phyloP scores from a whole-genome alignment of 768 basidiomycete species.

The Amanita jacksonii region DNA sequence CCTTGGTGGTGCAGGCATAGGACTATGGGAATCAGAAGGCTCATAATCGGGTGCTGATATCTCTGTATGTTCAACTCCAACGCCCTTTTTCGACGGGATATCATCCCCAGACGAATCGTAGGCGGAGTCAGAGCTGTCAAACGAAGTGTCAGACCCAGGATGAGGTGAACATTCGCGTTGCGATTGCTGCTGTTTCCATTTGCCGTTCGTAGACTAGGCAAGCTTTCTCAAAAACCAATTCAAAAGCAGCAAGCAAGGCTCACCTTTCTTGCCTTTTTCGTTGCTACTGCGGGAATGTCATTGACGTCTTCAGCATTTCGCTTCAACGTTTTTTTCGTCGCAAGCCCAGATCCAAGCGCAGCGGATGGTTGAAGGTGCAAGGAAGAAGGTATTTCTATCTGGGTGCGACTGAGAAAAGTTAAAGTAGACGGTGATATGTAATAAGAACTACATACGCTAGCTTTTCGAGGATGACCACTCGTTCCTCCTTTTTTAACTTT shows the following conservation, averaged over 20 bases:
- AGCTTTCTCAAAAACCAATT: neutral
- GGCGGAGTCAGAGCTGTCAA: constrained; percentile 75
- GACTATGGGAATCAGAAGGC: constrained; percentile 4
- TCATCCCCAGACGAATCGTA: constrained; percentile 35
- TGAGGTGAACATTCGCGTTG: constrained; percentile 16
- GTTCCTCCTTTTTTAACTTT: constrained; percentile 87
- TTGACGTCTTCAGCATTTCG: constrained; percentile 55
- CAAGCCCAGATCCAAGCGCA: constrained; percentile 70
- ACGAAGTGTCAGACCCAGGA: constrained; percentile 53
- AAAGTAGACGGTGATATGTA: constrained; percentile 11
- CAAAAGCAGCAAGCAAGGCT: constrained; percentile 3
- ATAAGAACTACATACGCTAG: constrained; percentile 51
- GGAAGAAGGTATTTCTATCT: constrained; percentile 48
- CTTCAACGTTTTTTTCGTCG: constrained; percentile 54
- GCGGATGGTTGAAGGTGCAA: constrained; percentile 69
- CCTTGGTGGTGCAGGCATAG: constrained; percentile 16
- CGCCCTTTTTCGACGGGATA: constrained; percentile 9
- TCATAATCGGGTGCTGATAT: neutral
- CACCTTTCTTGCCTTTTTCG: constrained; percentile 30
- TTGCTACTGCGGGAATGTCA: constrained; percentile 39
- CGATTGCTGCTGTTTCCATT: constrained; percentile 36
- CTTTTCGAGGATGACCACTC: constrained; percentile 66
- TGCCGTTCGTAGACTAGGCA: constrained; percentile 30
- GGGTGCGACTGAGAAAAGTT: constrained; percentile 51
- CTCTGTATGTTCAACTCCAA: constrained; percentile 10